phyloP scores from a whole-genome alignment of 2,329 filamentous ascomycete species.

The Ophiocordyceps polyrhachis-furcata region DNA sequence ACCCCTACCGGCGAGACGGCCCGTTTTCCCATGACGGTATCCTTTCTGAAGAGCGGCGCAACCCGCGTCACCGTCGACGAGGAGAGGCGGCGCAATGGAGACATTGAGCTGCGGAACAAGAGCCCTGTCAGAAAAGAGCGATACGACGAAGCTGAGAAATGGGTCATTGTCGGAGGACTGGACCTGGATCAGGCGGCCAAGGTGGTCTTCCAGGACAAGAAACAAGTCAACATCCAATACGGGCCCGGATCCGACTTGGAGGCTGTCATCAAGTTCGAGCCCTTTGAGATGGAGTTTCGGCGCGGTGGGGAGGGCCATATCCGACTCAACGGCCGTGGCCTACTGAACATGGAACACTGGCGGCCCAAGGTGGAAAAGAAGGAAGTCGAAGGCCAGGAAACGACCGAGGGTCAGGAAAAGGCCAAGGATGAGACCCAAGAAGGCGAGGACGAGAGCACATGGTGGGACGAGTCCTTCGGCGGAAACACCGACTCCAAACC shows the following conservation, averaged over 20 bases:
- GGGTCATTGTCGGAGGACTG: conserved; percentile 70
- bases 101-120: conserved; percentile 71
- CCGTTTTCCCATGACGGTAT: conserved; percentile 63
- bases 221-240: conserved; percentile 59
- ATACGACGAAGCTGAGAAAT: conserved; percentile 80
- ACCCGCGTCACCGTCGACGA: conserved; percentile 83
- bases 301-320: conserved; percentile 67
- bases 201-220: conserved; percentile 43
- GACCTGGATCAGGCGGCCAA: conserved; percentile 53
- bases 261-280: conserved; percentile 64
- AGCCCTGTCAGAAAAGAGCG: conserved; percentile 78
- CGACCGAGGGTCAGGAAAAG: not conserved
- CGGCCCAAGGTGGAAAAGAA: conserved; percentile 59
- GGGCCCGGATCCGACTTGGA: conserved; percentile 60
- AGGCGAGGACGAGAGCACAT: conserved; percentile 66
- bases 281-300: conserved; percentile 74
- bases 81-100: conserved; percentile 70
- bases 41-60: conserved; percentile 77
- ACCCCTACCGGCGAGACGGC: conserved; percentile 45
- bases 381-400: conserved; percentile 15
- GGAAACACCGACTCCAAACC: conserved; percentile 92
- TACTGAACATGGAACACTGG: conserved; percentile 94
- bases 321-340: conserved; percentile 74
- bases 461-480: conserved; percentile 96
- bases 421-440: conserved; percentile 20